Conservation (phyloP, 768 basidiomycete genomes). For the Phylloporus arenicola region DNA sequence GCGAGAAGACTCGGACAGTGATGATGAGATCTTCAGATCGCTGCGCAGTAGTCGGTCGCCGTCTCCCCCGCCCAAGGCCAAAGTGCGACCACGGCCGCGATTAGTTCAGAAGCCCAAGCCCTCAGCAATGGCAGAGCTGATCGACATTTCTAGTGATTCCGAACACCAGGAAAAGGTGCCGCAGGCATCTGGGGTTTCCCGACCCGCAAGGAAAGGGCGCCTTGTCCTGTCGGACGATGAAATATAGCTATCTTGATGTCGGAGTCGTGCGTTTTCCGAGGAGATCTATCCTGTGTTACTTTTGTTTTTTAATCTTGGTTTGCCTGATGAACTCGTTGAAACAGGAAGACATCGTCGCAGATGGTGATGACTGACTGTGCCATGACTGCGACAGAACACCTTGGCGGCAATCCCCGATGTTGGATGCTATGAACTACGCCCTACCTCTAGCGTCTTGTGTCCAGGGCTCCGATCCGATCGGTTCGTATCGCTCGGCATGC, state of each 20-base stretch:
- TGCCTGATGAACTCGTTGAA: slow-evolving; percentile 5
- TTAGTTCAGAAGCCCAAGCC: slow-evolving; percentile 34
- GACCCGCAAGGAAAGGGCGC: slow-evolving; percentile 23
- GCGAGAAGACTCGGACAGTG: slow-evolving; percentile 19
- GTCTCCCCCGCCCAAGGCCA: slow-evolving; percentile 14
- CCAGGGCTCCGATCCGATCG: slow-evolving; percentile 16
- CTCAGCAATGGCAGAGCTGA: slow-evolving; percentile 4
- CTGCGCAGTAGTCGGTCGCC: slow-evolving; percentile 25
- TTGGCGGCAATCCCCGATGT: background rate
- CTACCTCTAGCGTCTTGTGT: background rate
- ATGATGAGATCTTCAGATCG: slow-evolving; percentile 21
- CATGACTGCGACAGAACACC: background rate
- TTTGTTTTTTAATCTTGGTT: background rate
- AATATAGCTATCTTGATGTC: slow-evolving; percentile 15
- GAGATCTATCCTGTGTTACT: slow-evolving; percentile 2
- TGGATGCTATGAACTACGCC: background rate
- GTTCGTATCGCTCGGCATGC: slow-evolving; percentile 4
- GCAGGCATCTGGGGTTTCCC: slow-evolving; percentile 4
- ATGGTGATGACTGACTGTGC: background rate
- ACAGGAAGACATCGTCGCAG: background rate
- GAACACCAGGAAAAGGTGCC: slow-evolving; percentile 5
- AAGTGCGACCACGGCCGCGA: slow-evolving; percentile 35
- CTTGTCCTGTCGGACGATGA: slow-evolving; percentile 39
- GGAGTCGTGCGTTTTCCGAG: slow-evolving; percentile 4
- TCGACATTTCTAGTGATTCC: slow-evolving; percentile 22